Conservation (phyloP, 352 stramenopile genomes). For the Bremia lactucae region DNA sequence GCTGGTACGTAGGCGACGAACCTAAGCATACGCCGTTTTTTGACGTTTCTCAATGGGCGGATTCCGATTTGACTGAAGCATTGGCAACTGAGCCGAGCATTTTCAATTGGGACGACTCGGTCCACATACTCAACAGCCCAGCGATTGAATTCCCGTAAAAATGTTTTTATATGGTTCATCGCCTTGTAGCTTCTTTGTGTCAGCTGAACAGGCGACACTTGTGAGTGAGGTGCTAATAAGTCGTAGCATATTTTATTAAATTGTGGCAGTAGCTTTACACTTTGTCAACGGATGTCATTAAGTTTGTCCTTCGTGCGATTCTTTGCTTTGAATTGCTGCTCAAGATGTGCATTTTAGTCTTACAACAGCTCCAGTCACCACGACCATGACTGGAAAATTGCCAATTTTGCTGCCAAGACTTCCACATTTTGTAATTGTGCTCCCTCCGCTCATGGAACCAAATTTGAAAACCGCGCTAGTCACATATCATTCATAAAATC, state of each 20-base stretch:
- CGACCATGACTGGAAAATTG: conserved; percentile 34
- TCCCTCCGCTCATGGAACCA: conserved; percentile 47
- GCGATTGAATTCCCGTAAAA: conserved; percentile 15
- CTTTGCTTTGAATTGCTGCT: conserved; percentile 46
- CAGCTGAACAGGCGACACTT: too few relatives aligned
- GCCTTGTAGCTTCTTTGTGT: conserved; percentile 5
- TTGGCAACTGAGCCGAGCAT: conserved; percentile 17
- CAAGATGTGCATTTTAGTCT: conserved; percentile 38
- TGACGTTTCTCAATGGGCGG: conserved; percentile 25
- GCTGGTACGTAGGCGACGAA: conserved; percentile 26
- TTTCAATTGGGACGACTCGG: conserved; percentile 17
- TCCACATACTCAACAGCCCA: conserved; percentile 8
- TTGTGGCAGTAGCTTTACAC: too few relatives aligned
- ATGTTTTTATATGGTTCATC: not conserved
- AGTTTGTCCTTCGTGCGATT: too few relatives aligned
- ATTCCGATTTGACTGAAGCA: conserved; percentile 34
- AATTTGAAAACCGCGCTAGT: conserved; percentile 31
- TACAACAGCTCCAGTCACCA: conserved; percentile 48
- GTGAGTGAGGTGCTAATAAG: too few relatives aligned
- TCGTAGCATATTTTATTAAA: too few relatives aligned
- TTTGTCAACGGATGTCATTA: too few relatives aligned
- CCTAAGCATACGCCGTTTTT: conserved; percentile 15
- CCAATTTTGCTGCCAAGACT: conserved; percentile 37
- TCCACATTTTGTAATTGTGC: conserved; percentile 56
- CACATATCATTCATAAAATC: too few relatives aligned